A percentile compares a stretch with the other conserved stretches of the same genome.
Evolutionary conservation across 805 yeast genomes (phyloP).

Genomic region (Tanozyma kutaoensis): DNA sequence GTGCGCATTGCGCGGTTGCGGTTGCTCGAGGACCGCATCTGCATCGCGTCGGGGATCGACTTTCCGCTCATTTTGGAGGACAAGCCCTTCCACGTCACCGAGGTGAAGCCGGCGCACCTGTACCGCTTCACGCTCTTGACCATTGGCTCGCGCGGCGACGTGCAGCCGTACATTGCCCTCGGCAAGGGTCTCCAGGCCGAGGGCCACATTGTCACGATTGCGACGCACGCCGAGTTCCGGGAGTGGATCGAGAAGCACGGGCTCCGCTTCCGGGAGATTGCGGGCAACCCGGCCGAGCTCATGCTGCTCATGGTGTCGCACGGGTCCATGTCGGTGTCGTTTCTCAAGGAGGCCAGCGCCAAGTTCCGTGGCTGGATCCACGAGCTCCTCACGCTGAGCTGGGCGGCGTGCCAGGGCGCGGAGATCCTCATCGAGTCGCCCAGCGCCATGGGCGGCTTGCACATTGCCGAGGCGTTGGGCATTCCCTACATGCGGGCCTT

Average conservation of each 20-base stretch:
- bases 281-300: constrained; percentile 86
- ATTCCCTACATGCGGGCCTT: constrained; percentile 91
- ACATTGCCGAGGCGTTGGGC: constrained; percentile 82
- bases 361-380: constrained; percentile 77
- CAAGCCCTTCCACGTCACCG: constrained; percentile 39
- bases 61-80: constrained; percentile 61
- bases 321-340: constrained; percentile 73
- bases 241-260: constrained; percentile 62
- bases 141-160: constrained; percentile 94
- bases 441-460: constrained; percentile 90
- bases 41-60: constrained; percentile 44
- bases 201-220: constrained; percentile 77
- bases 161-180: constrained; percentile 90
- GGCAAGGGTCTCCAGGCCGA: constrained; percentile 66
- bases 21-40: constrained; percentile 55
- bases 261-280: constrained; percentile 57
- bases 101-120: constrained; percentile 38
- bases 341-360: constrained; percentile 69
- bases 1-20: constrained; percentile 47
- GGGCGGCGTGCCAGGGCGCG: constrained; percentile 77
- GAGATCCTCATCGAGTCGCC: constrained; percentile 93
- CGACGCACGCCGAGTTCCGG: constrained; percentile 73
- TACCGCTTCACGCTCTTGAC: constrained; percentile 61
- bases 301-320: constrained; percentile 90
- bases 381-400: constrained; percentile 57